Evolutionary conservation across 805 yeast species (phyloP).

Genomic region (Suhomyces xylopsoci): DNA sequence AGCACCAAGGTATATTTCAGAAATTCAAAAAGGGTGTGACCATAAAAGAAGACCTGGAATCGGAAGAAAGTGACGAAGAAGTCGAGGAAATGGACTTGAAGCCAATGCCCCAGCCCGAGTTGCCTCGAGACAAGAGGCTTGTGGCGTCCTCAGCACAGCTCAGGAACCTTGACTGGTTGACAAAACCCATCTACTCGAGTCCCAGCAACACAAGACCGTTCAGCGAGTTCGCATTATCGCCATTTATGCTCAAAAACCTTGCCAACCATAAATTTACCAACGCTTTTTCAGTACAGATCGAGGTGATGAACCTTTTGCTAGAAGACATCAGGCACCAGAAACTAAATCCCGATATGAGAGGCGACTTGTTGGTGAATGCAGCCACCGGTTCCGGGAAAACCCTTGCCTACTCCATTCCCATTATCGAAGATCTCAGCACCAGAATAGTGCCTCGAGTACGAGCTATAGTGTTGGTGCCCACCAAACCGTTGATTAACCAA

Average conservation of each 20-base stretch:
- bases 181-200: conserved; percentile 56
- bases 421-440: conserved; percentile 61
- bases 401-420: conserved; percentile 80
- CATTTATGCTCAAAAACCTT: conserved; percentile 46
- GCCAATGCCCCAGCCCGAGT: conserved; percentile 83
- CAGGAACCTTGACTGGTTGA: conserved; percentile 60
- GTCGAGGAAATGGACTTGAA: conserved; percentile 39
- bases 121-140: conserved; percentile 52
- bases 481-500: conserved; percentile 82
- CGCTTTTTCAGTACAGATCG: conserved; percentile 78
- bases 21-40: conserved; percentile 17
- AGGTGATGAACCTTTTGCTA: conserved; percentile 56
- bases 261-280: conserved; percentile 39
- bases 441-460: conserved; percentile 71
- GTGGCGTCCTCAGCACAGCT: conserved; percentile 21
- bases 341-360: conserved; percentile 52
- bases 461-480: conserved; percentile 82
- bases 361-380: conserved; percentile 86
- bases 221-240: conserved; percentile 43
- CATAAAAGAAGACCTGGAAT: conserved; percentile 30
- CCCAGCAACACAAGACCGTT: conserved; percentile 50
- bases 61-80: conserved; percentile 16
- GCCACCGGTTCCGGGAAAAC: conserved; percentile 97
- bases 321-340: conserved; percentile 39
- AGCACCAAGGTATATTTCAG: conserved; percentile 19